Percentiles rank a stretch among this genome's conserved stretches.
Evolutionary conservation across 169 alveolate species (phyloP).

Genomic region (Eimeria acervulina): DNA sequence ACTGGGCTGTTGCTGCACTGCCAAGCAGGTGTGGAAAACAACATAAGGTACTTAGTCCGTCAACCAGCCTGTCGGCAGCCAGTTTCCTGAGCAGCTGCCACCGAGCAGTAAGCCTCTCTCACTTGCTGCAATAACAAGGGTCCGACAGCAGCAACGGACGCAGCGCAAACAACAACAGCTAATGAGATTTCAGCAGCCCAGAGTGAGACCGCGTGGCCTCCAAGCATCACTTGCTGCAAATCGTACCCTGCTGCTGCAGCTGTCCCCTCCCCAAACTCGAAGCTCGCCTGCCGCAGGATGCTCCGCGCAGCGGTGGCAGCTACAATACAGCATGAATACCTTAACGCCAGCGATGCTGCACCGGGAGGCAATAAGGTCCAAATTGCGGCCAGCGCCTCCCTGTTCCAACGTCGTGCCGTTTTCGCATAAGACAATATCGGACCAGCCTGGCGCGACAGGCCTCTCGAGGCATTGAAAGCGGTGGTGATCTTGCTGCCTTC

Average conservation of each 20-base stretch:
- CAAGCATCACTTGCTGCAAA: conserved; percentile 32
- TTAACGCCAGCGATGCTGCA: background rate
- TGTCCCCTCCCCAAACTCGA: background rate
- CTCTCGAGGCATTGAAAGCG: background rate
- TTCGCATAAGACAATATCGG: background rate
- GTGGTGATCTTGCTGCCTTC: background rate
- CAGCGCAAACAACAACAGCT: conserved; percentile 9
- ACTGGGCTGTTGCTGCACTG: background rate
- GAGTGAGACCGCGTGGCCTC: background rate
- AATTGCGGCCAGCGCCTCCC: background rate
- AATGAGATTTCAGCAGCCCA: conserved; percentile 52
- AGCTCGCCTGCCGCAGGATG: background rate
- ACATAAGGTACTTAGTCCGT: background rate
- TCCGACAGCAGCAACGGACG: conserved; percentile 29
- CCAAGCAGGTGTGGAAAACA: background rate
- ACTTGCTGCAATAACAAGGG: conserved; percentile 21
- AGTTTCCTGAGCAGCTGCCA: background rate
- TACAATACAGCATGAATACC: conserved; percentile 12
- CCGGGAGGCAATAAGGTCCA: conserved; percentile 42
- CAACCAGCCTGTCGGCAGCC: background rate
- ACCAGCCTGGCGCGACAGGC: background rate
- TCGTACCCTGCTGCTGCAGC: conserved; percentile 1
- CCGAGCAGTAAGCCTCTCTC: conserved; percentile 22
- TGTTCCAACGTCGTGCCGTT: background rate
- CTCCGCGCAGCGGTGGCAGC: conserved; percentile 48